Evolutionary conservation across 345 rosid species (phyloP), one percentile per base, ranked within the genome.

Genomic region (Pistacia integerrima): DNA sequence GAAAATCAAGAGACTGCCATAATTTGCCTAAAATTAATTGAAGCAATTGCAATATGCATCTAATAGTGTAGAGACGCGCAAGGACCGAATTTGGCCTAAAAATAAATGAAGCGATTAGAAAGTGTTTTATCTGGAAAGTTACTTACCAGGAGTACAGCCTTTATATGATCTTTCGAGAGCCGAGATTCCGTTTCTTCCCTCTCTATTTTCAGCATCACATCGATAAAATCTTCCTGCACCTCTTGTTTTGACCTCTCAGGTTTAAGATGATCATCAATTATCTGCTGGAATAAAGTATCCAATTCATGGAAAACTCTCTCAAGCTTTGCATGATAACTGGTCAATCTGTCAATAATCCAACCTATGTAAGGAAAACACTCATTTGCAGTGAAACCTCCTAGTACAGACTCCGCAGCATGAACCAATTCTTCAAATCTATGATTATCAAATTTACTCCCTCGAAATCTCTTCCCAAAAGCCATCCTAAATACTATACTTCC

Each of bases 261-360:
- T 59, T 82, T 76, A 38, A 90, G 73, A 60, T 90, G 93, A 64
- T 80, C 84, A 33, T 85, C 76, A 2, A 90, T 86, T 4, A 69
- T 78, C 18, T 75, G 69, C 46, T 82, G 73, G 4, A 77, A 86
- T 57, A 82, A 83, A 12, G 28, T 52, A n/a, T 80, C 87, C 28
- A 77, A 52, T 5, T 74, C 77, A 17, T 33, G 48, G 36, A 79
- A 90, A n/a, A 73, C 61, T 49, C 20, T 67, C 8, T 86, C 82
- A 1, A 82, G 13, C 51, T 67, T 84, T 71, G 54, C 73, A 56
- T 76, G 83, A 61, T 77, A 67, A 36, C 90, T 85, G 0, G 41
- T 82, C 0, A 77, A n/a, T 71, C 64, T 35, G 75, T 90, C 90
- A 1, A 85, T 14, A 25, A 88, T 77, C 91, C 90, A 82, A 69